Conservation (phyloP, 31 red algal species). For the Odonthalia washingtoniensis region DNA sequence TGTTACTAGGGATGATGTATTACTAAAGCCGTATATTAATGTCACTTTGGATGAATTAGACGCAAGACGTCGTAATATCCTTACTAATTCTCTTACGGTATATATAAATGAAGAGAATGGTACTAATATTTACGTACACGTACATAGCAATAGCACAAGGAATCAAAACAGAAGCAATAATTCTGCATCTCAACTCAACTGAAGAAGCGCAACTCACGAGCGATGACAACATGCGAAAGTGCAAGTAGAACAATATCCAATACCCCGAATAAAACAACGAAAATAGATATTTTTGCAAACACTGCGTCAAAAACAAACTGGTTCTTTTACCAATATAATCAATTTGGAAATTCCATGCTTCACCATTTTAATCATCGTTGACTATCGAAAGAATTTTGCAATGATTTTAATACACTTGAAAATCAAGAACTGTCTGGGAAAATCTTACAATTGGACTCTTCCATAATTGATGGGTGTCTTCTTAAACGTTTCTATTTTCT, state of each 20-base stretch:
- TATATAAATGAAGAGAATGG: too few species aligned
- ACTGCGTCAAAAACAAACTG: constrained; percentile 1
- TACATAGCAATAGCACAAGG: too few species aligned
- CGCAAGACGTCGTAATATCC: too few species aligned
- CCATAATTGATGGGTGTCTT: constrained; percentile 57
- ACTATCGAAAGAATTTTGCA: constrained; percentile 37
- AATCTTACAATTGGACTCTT: constrained; percentile 54
- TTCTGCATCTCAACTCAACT: too few species aligned
- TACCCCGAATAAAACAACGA: too few species aligned
- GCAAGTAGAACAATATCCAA: too few species aligned
- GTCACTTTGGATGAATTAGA: too few species aligned
- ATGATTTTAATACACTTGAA: constrained; percentile 33
- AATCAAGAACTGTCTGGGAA: constrained; percentile 13
- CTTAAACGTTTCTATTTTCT: constrained; percentile 59
- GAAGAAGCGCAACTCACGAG: too few species aligned
- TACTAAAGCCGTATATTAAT: constrained; percentile 34
- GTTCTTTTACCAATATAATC: constrained; percentile 70
- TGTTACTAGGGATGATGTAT: constrained; percentile 30
- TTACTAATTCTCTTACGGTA: too few species aligned
- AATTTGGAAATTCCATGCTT: constrained; percentile 52
- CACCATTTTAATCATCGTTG: constrained; percentile 67
- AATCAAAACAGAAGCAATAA: too few species aligned
- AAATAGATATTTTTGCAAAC: background rate
- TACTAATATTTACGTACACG: too few species aligned
- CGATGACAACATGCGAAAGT: too few species aligned